A percentile compares a stretch with the other conserved stretches of the same genome.
Evolutionary conservation across 805 yeast genomes (phyloP).

Genomic region (Yarrowia yakushimensis): DNA sequence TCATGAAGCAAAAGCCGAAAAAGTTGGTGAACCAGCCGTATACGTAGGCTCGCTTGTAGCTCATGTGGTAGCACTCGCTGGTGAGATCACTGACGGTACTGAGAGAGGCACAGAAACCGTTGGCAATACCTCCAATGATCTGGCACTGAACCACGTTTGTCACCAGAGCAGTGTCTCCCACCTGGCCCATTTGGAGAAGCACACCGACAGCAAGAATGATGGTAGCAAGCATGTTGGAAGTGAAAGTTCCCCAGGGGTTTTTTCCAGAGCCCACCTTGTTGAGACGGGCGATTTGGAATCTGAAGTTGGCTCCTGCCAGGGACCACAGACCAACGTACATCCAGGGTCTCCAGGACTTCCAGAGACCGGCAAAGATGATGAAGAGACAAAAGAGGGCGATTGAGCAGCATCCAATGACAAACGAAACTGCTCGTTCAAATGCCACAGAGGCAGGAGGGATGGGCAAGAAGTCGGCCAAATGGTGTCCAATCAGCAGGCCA

Average conservation of each 20-base stretch:
- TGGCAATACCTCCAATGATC: slow-evolving; percentile 6
- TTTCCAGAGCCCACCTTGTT: neutral
- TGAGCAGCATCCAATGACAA: slow-evolving; percentile 5
- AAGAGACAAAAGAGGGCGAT: slow-evolving; percentile 3
- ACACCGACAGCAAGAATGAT: neutral
- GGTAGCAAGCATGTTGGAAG: neutral
- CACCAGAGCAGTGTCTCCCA: neutral
- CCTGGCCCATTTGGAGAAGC: neutral
- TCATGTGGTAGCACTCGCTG: neutral
- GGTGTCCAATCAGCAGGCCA: neutral
- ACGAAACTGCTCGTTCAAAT: neutral
- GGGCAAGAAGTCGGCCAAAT: neutral
- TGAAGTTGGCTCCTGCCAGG: neutral
- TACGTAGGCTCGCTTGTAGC: slow-evolving; percentile 2
- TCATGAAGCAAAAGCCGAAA: neutral
- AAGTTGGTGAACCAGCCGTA: neutral
- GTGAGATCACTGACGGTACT: neutral
- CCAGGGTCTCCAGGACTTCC: slow-evolving; percentile 8
- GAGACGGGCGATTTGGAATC: neutral
- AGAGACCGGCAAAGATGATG: neutral
- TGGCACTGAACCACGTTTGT: slow-evolving; percentile 8
- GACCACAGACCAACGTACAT: slow-evolving; percentile 6
- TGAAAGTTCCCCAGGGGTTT: slow-evolving; percentile 2
- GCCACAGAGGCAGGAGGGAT: neutral
- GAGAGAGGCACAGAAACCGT: neutral